Evolutionary conservation across 495 filamentous ascomycete genomes (phyloP).

Genomic region (Neurospora sp.): DNA sequence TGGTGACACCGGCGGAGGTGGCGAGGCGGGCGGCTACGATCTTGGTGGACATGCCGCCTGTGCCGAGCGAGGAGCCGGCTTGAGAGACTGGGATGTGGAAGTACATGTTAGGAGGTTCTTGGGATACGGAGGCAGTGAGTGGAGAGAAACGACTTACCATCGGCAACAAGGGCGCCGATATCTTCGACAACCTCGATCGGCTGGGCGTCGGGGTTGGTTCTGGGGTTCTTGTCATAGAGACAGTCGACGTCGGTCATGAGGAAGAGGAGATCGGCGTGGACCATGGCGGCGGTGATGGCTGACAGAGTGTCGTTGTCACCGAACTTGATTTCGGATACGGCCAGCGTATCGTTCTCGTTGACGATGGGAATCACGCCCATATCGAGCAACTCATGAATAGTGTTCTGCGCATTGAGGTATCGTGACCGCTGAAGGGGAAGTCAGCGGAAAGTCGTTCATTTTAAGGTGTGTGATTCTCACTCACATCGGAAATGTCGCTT

Average conservation of each 20-base stretch:
- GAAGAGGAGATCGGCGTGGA: slow-evolving; percentile 93
- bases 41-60: slow-evolving; percentile 97
- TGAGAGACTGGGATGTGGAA: slow-evolving; percentile 53
- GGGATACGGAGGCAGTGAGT: no score
- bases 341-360: slow-evolving; percentile 96
- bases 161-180: slow-evolving; percentile 72
- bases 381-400: slow-evolving; percentile 74
- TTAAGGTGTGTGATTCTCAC: slow-evolving; percentile 8
- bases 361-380: slow-evolving; percentile 98
- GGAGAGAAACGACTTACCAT: slow-evolving; percentile 36
- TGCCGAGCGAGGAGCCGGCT: slow-evolving; percentile 79
- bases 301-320: slow-evolving; percentile 97
- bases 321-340: slow-evolving; percentile 98
- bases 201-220: slow-evolving; percentile 70
- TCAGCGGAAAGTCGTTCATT: background rate
- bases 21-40: slow-evolving; percentile 90
- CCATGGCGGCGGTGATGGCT: slow-evolving; percentile 93
- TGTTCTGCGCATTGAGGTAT: slow-evolving; percentile 95
- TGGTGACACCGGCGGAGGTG: slow-evolving; percentile 90
- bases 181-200: slow-evolving; percentile 91
- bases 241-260: slow-evolving; percentile 99
- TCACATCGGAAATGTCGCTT: slow-evolving; percentile 91
- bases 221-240: slow-evolving; percentile 89
- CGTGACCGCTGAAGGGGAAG: slow-evolving; percentile 56
- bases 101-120: background rate